phyloP scores from a whole-genome alignment of 495 filamentous ascomycete species.

The Penicillium turbatum region DNA sequence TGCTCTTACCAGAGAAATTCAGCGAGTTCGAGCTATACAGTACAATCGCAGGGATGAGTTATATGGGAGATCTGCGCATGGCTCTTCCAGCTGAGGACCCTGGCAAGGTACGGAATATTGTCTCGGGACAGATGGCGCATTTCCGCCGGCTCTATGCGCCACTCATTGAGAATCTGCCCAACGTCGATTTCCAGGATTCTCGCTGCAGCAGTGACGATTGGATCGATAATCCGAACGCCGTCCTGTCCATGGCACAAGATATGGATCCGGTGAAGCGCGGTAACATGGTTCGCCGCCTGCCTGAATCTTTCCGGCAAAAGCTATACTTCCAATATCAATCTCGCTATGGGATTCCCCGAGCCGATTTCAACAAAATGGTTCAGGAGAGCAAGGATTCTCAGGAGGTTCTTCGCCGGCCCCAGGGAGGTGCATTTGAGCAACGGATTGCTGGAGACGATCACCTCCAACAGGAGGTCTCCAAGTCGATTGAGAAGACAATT shows the following conservation, averaged over 20 bases:
- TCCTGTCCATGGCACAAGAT: slow-evolving; percentile 69
- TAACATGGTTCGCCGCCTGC: slow-evolving; percentile 93
- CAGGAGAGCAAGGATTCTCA: slow-evolving; percentile 59
- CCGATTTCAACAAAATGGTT: slow-evolving; percentile 84
- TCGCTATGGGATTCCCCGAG: slow-evolving; percentile 77
- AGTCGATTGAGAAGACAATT: slow-evolving; percentile 79
- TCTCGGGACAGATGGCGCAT: slow-evolving; percentile 81
- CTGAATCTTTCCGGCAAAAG: slow-evolving; percentile 79
- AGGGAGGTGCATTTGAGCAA: slow-evolving; percentile 81
- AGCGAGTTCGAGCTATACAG: slow-evolving; percentile 84
- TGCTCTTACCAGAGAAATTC: slow-evolving; percentile 78
- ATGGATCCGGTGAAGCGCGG: slow-evolving; percentile 85
- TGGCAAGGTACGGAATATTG: slow-evolving; percentile 91
- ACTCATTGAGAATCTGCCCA: slow-evolving; percentile 83
- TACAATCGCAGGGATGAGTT: slow-evolving; percentile 86
- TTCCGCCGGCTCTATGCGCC: slow-evolving; percentile 88
- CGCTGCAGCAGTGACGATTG: slow-evolving; percentile 58
- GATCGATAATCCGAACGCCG: slow-evolving; percentile 58
- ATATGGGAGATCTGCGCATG: slow-evolving; percentile 95
- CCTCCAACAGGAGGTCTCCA: slow-evolving; percentile 61
- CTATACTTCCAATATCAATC: slow-evolving; percentile 92
- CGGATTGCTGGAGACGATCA: slow-evolving; percentile 70
- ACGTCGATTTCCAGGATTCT: slow-evolving; percentile 73
- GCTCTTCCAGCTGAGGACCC: slow-evolving; percentile 79
- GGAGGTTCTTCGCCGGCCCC: slow-evolving; percentile 60